Evolutionary conservation across 441 rosid genomes (phyloP).

Genomic region (Flueggea neowawraea): DNA sequence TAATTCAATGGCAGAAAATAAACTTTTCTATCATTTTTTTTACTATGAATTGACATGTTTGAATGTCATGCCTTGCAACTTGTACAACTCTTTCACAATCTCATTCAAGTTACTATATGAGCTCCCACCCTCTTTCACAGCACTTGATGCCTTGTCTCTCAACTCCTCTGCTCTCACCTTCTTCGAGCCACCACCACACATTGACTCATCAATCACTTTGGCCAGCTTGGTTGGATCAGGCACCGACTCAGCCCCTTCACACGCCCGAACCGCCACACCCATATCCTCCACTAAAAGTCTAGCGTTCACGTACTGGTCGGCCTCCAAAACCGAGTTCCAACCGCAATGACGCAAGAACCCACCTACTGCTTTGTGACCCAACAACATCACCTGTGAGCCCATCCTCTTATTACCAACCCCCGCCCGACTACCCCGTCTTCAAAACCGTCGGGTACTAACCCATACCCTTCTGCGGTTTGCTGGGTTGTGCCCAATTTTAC

Average conservation of each 20-base stretch:
- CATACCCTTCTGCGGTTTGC: constrained; percentile 18
- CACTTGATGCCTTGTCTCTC: constrained; percentile 27
- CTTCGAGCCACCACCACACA: constrained; percentile 14
- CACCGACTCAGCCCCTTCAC: constrained; percentile 41
- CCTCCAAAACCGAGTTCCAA: constrained; percentile 55
- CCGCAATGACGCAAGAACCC: constrained; percentile 65
- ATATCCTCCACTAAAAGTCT: constrained; percentile 30
- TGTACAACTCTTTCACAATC: constrained; percentile 26
- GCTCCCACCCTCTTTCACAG: constrained; percentile 38
- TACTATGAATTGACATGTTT: too few relatives aligned
- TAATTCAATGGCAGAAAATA: too few relatives aligned
- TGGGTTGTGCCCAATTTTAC: constrained; percentile 24
- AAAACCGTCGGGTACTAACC: constrained; percentile 33
- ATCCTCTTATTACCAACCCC: constrained; percentile 39
- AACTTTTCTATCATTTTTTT: too few relatives aligned
- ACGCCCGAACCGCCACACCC: constrained; percentile 35
- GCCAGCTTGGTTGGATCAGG: constrained; percentile 40
- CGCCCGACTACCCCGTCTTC: constrained; percentile 30
- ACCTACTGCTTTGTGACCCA: constrained; percentile 47
- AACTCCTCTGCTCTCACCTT: constrained; percentile 24
- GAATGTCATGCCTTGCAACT: constrained; percentile 11
- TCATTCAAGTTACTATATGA: constrained; percentile 29
- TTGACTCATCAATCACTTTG: constrained; percentile 16
- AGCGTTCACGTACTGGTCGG: constrained; percentile 45
- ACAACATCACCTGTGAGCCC: constrained; percentile 49